A percentile compares a stretch with the other conserved stretches of the same genome.
Conservation (phyloP, 2,329 filamentous ascomycete species). For the Blumeriella jaapii region DNA sequence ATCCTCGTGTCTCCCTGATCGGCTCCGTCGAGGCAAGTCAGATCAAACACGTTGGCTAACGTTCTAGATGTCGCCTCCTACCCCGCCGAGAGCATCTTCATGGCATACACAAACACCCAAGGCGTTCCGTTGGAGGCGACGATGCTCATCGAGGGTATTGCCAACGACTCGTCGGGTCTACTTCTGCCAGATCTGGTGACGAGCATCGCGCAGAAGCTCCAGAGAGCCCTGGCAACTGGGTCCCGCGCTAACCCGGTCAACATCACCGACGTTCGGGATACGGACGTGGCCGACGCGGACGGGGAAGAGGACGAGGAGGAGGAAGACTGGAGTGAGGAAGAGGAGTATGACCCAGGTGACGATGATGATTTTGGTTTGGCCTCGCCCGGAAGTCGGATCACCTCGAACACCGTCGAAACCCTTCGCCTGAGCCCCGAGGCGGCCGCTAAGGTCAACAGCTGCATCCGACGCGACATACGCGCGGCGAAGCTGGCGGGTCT, state of each 20-base stretch:
- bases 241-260: conserved; percentile 9
- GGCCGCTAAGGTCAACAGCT: conserved; percentile 17
- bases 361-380: conserved; percentile 4
- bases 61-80: conserved; percentile 45
- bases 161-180: conserved; percentile 15
- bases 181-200: conserved; percentile 18
- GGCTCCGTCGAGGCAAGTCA: no score
- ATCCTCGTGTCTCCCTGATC: neutral
- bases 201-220: conserved; percentile 19
- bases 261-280: conserved; percentile 19
- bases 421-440: conserved; percentile 8
- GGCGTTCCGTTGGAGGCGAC: conserved; percentile 33
- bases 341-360: conserved; percentile 17
- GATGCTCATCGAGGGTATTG: conserved; percentile 23
- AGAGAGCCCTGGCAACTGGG: conserved; percentile 14
- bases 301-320: conserved; percentile 16
- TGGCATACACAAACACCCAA: conserved; percentile 41
- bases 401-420: conserved; percentile 1
- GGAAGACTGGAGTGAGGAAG: conserved; percentile 14
- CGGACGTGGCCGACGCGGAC: conserved; percentile 16
- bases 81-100: conserved; percentile 32
- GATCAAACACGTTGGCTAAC: conserved; percentile 7
- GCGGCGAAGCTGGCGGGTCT: conserved; percentile 54
- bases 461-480: conserved; percentile 50
- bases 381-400: neutral